These are phyloP conservation scores for Hippophae tibetana DNA, from an alignment of 306 rosid genomes.

Conservation along the genomic window DNA sequence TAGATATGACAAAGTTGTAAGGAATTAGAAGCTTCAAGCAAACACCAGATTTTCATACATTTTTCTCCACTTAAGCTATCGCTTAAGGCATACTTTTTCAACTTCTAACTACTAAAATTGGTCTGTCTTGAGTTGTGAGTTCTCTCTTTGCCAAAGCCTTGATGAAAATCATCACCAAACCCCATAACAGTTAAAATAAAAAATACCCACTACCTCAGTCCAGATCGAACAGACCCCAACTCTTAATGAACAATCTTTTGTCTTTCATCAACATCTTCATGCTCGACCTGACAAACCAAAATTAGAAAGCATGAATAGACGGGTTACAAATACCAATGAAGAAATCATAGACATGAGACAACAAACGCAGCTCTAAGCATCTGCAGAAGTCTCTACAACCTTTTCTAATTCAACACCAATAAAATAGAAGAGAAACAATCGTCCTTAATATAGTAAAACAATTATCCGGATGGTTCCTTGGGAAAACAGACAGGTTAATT, in stretches of 20 bases:
- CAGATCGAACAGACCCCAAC: not conserved
- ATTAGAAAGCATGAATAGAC: not conserved
- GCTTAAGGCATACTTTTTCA: no score
- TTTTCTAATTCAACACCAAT: not conserved
- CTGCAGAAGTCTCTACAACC: not conserved
- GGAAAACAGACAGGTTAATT: not conserved
- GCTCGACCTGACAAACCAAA: constrained; percentile 31
- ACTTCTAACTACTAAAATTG: no score
- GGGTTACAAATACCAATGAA: not conserved
- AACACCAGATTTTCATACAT: no score
- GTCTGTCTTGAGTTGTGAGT: no score
- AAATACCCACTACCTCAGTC: not conserved
- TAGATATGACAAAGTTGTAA: no score
- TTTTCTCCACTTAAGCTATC: no score
- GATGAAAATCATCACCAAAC: no score
- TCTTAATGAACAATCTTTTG: constrained; percentile 39
- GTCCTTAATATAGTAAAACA: not conserved
- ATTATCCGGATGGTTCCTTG: not conserved
- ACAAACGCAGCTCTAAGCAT: not conserved
- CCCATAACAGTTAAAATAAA: no score
- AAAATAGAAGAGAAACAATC: not conserved
- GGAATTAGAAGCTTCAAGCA: no score
- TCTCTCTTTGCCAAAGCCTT: no score
- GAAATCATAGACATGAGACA: not conserved
- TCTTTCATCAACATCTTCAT: constrained; percentile 40